Percentiles rank a stretch among this genome's conserved stretches.
Evolutionary conservation across 805 yeast species (phyloP).

Genomic region (Teunomyces pallodes): DNA sequence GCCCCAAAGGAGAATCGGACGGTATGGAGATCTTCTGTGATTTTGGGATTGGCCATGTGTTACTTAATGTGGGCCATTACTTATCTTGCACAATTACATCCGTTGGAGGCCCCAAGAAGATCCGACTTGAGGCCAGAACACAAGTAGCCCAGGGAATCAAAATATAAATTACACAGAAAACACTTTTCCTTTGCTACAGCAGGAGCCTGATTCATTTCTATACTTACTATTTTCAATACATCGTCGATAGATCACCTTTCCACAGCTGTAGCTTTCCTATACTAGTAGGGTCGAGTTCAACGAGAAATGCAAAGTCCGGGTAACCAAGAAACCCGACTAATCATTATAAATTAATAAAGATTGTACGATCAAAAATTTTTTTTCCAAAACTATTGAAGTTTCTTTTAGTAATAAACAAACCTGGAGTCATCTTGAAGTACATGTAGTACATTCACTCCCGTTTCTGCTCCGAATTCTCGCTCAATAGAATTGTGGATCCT

Average conservation of each 20-base stretch:
- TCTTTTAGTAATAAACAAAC: neutral
- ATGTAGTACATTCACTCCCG: slow-evolving; percentile 42
- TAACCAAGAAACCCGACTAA: neutral
- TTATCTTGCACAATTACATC: slow-evolving; percentile 83
- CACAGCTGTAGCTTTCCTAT: neutral
- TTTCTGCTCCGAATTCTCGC: slow-evolving; percentile 59
- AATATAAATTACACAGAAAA: neutral
- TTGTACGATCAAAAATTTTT: neutral
- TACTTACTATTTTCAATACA: neutral
- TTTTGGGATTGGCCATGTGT: slow-evolving; percentile 71
- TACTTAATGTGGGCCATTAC: slow-evolving; percentile 93
- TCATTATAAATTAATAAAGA: neutral
- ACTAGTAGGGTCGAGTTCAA: neutral
- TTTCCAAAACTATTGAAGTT: neutral
- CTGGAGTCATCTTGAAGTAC: neutral
- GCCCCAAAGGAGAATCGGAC: slow-evolving; percentile 77
- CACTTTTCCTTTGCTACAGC: neutral
- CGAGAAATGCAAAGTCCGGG: slow-evolving; percentile 4
- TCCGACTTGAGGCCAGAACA: slow-evolving; percentile 83
- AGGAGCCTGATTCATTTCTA: neutral
- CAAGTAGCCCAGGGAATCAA: neutral
- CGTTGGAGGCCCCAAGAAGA: slow-evolving; percentile 86
- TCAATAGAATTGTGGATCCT: slow-evolving; percentile 58
- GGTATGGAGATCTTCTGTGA: slow-evolving; percentile 47
- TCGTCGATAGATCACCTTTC: neutral